Conservation (phyloP, 169 alveolate species). For the Eimeria necatrix region DNA sequence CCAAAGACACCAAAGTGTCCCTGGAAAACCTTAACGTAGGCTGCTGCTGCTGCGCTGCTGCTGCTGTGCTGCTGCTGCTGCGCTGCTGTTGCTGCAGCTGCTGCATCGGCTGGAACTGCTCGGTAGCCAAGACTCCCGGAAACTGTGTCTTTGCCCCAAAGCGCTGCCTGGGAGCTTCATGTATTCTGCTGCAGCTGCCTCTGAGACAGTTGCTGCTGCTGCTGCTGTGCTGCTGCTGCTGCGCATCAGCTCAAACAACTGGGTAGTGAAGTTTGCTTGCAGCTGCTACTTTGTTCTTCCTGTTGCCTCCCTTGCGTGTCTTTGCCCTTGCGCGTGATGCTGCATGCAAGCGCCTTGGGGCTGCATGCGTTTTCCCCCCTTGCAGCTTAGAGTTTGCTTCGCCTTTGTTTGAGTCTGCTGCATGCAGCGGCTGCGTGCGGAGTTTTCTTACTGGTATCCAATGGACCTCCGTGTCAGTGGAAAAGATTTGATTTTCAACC, state of each 20-base stretch:
- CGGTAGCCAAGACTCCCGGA: no score
- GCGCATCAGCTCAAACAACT: background rate
- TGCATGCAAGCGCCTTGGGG: background rate
- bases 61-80: constrained; percentile 28
- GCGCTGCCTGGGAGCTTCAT: constrained; percentile 66
- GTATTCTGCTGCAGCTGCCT: constrained; percentile 57
- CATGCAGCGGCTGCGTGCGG: constrained; percentile 65
- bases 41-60: constrained; percentile 71
- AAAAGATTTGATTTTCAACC: constrained; percentile 99
- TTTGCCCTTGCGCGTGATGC: background rate
- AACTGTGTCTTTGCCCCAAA: no score
- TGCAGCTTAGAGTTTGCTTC: no score
- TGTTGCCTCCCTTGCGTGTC: background rate
- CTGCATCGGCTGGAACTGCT: background rate
- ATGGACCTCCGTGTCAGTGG: constrained; percentile 97
- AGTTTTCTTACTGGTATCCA: constrained; percentile 88
- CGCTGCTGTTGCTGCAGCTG: background rate
- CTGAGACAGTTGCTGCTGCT: constrained; percentile 57
- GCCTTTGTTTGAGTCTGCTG: no score
- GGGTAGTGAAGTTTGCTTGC: background rate
- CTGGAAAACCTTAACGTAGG: constrained; percentile 73
- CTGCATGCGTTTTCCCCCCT: background rate
- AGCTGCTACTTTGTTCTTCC: background rate
- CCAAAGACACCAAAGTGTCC: constrained; percentile 48
- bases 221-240: constrained; percentile 52